A percentile compares a stretch with the other conserved stretches of the same genome.
phyloP scores from a whole-genome alignment of 441 rosid genomes.

The Gossypium davidsonii region DNA sequence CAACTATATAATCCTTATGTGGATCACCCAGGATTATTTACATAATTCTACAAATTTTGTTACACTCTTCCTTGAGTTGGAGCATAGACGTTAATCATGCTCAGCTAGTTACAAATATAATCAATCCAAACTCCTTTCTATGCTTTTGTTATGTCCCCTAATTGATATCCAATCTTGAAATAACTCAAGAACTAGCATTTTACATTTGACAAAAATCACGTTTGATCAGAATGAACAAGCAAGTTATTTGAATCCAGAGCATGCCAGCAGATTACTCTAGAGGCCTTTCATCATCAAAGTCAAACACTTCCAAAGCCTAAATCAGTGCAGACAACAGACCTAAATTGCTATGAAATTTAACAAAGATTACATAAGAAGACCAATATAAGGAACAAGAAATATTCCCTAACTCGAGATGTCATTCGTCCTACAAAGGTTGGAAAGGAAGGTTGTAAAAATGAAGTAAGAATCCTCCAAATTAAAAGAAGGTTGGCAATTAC shows the following conservation, averaged over 20 bases:
- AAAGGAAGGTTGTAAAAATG: not conserved
- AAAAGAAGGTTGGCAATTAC: not conserved
- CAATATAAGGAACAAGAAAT: not conserved
- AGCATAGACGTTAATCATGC: no score
- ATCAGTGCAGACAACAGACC: not conserved
- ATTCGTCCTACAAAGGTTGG: not conserved
- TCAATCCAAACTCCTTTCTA: no score
- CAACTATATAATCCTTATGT: no score
- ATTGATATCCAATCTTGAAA: no score
- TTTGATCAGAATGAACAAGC: not conserved
- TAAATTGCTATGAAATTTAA: not conserved
- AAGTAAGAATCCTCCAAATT: not conserved
- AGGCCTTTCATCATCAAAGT: not conserved
- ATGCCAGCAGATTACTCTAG: not conserved
- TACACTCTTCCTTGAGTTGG: no score
- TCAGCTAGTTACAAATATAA: no score
- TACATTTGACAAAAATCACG: not conserved
- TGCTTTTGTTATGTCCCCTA: no score
- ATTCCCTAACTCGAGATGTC: not conserved
- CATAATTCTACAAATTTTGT: no score
- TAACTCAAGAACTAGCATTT: not conserved
- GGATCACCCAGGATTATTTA: no score
- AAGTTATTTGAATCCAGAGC: not conserved
- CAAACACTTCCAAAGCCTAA: not conserved
- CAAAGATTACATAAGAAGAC: not conserved